Evolutionary conservation across 2,329 filamentous ascomycete genomes (phyloP).

Genomic region (Xylariaceae sp.): DNA sequence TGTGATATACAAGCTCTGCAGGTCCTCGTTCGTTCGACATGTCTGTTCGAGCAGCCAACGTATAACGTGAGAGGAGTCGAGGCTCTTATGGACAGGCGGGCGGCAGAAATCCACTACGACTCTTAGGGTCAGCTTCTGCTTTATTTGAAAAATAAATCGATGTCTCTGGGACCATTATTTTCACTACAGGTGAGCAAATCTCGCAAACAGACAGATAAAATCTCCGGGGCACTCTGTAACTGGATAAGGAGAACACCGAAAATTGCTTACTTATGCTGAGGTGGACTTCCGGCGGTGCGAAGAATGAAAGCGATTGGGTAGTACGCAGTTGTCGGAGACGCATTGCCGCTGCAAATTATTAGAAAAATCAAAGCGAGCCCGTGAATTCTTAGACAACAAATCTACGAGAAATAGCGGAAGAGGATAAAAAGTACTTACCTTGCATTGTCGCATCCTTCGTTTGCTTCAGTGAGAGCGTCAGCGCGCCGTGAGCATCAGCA

Average conservation of each 20-base stretch:
- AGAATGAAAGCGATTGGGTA: conserved; percentile 61
- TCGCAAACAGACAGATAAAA: no score
- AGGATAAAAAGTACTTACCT: no score
- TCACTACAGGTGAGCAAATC: no score
- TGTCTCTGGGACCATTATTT: no score
- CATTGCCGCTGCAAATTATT: conserved; percentile 65
- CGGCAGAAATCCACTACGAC: conserved; percentile 50
- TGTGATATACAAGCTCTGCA: conserved; percentile 61
- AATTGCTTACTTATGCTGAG: no score
- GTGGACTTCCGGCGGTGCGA: conserved; percentile 65
- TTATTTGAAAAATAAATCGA: no score
- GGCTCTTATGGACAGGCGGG: conserved; percentile 28
- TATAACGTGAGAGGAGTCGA: conserved; percentile 56
- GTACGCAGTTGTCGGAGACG: conserved; percentile 62
- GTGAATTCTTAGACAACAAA: no score
- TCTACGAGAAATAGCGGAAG: no score
- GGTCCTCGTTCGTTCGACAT: conserved; percentile 62
- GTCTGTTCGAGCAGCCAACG: conserved; percentile 69
- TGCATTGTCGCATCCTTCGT: conserved; percentile 68
- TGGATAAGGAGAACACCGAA: no score
- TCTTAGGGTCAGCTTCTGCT: no score
- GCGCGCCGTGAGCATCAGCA: conserved; percentile 50
- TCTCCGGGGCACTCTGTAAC: no score
- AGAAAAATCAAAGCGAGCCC: no score
- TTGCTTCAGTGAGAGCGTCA: conserved; percentile 62